A percentile compares a stretch with the other conserved stretches of the same genome.
phyloP scores from a whole-genome alignment of 805 yeast species.

The Candida sonorensis region DNA sequence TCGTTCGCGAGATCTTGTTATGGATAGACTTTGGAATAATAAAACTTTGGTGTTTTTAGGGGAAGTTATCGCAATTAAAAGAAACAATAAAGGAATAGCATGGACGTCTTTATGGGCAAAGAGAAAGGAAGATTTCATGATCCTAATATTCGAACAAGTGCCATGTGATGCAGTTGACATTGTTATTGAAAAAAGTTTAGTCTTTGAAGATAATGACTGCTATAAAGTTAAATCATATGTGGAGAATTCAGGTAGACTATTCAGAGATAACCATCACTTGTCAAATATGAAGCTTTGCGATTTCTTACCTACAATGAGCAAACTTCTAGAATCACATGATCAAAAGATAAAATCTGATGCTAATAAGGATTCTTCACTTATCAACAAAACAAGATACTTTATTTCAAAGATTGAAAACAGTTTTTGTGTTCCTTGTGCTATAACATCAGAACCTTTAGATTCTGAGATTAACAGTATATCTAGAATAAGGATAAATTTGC shows the following conservation, averaged over 20 bases:
- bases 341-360: too few species aligned
- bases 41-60: slow-evolving; percentile 65
- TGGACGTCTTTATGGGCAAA: slow-evolving; percentile 95
- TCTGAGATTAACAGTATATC: slow-evolving; percentile 29
- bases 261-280: slow-evolving; percentile 13
- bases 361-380: slow-evolving; percentile 33
- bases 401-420: slow-evolving; percentile 40
- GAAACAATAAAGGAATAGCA: slow-evolving; percentile 58
- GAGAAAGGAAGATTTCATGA: slow-evolving; percentile 57
- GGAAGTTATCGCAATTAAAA: slow-evolving; percentile 72
- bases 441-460: slow-evolving; percentile 53
- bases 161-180: slow-evolving; percentile 64
- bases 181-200: slow-evolving; percentile 34
- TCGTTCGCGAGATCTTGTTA: slow-evolving; percentile 64
- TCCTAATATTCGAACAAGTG: slow-evolving; percentile 84
- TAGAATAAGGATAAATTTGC: slow-evolving; percentile 54
- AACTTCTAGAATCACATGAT: slow-evolving; percentile 6
- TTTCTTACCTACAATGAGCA: slow-evolving; percentile 19
- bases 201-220: slow-evolving; percentile 7
- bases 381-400: slow-evolving; percentile 58
- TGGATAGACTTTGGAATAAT: slow-evolving; percentile 41
- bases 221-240: slow-evolving; percentile 19
- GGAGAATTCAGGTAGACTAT: slow-evolving; percentile 17
- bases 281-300: slow-evolving; percentile 8
- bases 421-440: slow-evolving; percentile 64